phyloP scores from a whole-genome alignment of 345 rosid genomes.

The Stellera chamaejasme region DNA sequence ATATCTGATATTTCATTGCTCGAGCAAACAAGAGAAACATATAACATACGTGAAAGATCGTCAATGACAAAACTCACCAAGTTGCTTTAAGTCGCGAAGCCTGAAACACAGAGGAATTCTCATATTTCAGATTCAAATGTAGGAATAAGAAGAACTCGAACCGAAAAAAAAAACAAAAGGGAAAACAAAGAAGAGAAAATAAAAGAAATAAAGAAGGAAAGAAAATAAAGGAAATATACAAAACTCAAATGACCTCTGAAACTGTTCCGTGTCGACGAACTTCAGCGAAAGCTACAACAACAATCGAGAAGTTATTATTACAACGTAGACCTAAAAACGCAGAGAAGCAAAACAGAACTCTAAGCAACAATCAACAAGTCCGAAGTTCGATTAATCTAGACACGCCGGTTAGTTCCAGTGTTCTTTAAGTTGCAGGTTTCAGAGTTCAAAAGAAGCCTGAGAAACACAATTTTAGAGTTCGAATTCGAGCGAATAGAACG shows the following conservation, averaged over 20 bases:
- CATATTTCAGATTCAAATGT: too few relatives aligned
- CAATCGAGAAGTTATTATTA: too few relatives aligned
- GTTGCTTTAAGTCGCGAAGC: constrained; percentile 70
- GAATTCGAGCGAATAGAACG: neutral
- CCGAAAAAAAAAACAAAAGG: too few relatives aligned
- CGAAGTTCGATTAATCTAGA: neutral
- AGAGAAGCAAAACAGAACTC: neutral
- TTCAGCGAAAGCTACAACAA: constrained; percentile 41
- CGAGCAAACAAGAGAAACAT: too few relatives aligned
- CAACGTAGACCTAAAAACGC: neutral
- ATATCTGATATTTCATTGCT: too few relatives aligned
- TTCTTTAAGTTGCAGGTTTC: neutral
- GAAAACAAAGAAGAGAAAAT: neutral
- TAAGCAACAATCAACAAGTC: neutral
- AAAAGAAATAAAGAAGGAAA: neutral
- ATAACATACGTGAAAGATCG: too few relatives aligned
- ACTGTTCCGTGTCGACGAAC: constrained; percentile 61
- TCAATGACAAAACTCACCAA: constrained; percentile 28
- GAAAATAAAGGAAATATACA: neutral
- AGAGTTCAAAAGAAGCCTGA: constrained; percentile 2
- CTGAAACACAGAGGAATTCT: too few relatives aligned
- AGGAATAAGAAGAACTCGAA: too few relatives aligned
- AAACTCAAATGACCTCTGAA: constrained; percentile 44
- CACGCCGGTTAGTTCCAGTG: neutral
- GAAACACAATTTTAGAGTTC: neutral